These are phyloP conservation scores for Leccinum proximum DNA, from an alignment of 1,284 basidiomycete genomes.

Conservation along the genomic window DNA sequence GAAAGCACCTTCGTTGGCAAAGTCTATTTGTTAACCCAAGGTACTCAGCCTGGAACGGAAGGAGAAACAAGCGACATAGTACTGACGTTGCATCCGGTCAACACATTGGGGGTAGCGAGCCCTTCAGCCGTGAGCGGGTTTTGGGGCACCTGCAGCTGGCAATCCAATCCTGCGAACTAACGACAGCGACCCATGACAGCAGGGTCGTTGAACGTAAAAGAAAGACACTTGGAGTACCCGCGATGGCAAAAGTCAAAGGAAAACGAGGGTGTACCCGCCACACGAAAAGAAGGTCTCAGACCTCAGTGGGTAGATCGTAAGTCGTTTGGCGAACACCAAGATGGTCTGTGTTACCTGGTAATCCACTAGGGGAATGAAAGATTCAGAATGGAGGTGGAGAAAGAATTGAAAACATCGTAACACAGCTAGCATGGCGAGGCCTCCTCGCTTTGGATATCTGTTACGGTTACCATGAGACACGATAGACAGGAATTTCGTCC, in stretches of 20 bases:
- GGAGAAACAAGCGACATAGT: not conserved
- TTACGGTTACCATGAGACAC: constrained; percentile 15
- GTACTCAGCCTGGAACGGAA: not conserved
- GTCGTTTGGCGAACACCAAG: not conserved
- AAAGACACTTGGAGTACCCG: constrained; percentile 1
- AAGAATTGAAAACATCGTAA: not conserved
- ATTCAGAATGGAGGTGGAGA: not conserved
- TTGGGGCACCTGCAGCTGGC: constrained; percentile 16
- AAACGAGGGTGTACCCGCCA: constrained; percentile 18
- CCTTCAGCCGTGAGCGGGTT: constrained; percentile 26
- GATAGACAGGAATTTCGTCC: not conserved
- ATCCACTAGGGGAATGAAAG: constrained; percentile 14
- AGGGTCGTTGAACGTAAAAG: constrained; percentile 14
- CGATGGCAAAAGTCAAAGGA: constrained; percentile 13
- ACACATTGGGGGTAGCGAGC: constrained; percentile 24
- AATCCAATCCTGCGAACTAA: constrained; percentile 22
- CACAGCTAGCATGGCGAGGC: not conserved
- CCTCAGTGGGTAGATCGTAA: constrained; percentile 3
- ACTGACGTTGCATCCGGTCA: constrained; percentile 29
- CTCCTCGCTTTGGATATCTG: not conserved
- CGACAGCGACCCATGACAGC: constrained; percentile 12
- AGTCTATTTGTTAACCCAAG: constrained; percentile 22
- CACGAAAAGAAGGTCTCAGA: constrained; percentile 20
- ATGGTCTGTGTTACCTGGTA: constrained; percentile 10
- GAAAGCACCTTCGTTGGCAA: constrained; percentile 22